These are phyloP conservation scores for Lunasporangiospora selenospora DNA, from an alignment of 192 early-diverging fungal species.

Conservation along the genomic window DNA sequence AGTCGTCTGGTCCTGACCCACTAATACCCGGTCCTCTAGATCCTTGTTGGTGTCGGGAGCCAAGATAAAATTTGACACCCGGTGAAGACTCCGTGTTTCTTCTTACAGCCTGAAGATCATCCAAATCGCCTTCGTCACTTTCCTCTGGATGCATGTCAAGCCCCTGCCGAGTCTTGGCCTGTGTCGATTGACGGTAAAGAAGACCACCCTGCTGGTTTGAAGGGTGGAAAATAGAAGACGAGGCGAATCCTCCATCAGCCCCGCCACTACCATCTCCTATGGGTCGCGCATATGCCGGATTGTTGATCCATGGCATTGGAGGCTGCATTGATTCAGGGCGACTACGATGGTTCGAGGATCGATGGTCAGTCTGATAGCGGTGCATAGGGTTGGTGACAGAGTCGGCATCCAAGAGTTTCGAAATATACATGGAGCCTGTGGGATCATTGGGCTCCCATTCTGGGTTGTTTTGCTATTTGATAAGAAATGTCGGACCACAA, in stretches of 20 bases:
- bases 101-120: background rate
- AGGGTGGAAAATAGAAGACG: conserved; percentile 18
- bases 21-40: background rate
- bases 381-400: conserved; percentile 7
- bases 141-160: conserved; percentile 23
- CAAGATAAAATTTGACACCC: conserved; percentile 20
- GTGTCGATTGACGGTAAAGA: no score
- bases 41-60: background rate
- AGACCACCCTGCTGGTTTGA: conserved; percentile 8
- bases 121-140: conserved; percentile 23
- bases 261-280: conserved; percentile 9
- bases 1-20: no score
- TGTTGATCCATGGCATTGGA: conserved; percentile 2
- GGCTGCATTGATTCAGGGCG: conserved; percentile 11
- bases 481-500: background rate
- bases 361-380: conserved; percentile 8
- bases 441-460: conserved; percentile 89
- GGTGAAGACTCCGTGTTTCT: background rate
- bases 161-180: conserved; percentile 18
- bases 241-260: conserved; percentile 30
- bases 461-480: conserved; percentile 80
- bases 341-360: background rate
- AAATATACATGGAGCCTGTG: conserved; percentile 81
- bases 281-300: conserved; percentile 16
- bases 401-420: conserved; percentile 61